These are phyloP conservation scores for Apiospora hydei DNA, from an alignment of 2,329 filamentous ascomycete genomes.

Conservation along the genomic window DNA sequence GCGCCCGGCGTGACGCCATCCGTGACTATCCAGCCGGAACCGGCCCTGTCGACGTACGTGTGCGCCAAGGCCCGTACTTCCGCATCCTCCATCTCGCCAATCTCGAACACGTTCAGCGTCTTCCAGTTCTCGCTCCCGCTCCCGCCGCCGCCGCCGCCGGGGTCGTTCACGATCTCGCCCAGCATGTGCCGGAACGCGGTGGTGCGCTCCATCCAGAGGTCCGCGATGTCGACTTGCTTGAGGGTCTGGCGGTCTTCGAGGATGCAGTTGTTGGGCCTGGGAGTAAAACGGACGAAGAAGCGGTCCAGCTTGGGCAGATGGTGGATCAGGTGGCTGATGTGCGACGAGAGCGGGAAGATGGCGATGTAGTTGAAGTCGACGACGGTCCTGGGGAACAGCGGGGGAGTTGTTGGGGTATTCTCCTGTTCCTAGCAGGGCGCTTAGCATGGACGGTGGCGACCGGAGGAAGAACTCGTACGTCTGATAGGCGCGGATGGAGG, in stretches of 20 bases:
- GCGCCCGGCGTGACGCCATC: not conserved
- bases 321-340: conserved; percentile 59
- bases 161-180: conserved; percentile 42
- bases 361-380: conserved; percentile 65
- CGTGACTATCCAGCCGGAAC: not conserved
- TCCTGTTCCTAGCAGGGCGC: conserved; percentile 54
- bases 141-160: conserved; percentile 23
- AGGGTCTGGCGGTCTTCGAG: conserved; percentile 47
- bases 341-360: conserved; percentile 71
- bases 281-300: conserved; percentile 59
- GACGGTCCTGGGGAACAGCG: conserved; percentile 51
- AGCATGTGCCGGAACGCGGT: conserved; percentile 57
- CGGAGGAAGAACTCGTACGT: conserved; percentile 76
- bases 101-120: conserved; percentile 56
- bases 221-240: conserved; percentile 48
- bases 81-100: conserved; percentile 53
- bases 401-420: conserved; percentile 46
- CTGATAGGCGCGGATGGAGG: conserved; percentile 73
- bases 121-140: conserved; percentile 47
- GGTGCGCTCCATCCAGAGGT: conserved; percentile 63
- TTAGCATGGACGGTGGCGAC: conserved; percentile 67
- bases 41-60: not conserved
- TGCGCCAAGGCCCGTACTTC: conserved; percentile 54
- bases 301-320: conserved; percentile 58
- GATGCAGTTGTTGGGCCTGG: conserved; percentile 45